phyloP scores from a whole-genome alignment of 345 rosid species.

The Salix viminalis region DNA sequence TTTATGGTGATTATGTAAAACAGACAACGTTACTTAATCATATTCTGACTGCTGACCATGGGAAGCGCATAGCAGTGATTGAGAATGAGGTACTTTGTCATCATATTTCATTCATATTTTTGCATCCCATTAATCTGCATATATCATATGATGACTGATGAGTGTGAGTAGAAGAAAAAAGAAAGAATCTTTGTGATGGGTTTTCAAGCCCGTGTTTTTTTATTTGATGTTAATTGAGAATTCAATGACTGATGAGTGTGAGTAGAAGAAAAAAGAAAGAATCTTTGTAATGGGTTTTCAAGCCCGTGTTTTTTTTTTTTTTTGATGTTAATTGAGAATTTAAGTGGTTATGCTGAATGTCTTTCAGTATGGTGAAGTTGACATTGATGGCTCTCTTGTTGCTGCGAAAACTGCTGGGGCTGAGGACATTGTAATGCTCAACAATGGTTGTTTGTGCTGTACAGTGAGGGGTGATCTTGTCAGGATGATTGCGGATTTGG shows the following conservation, averaged over 20 bases:
- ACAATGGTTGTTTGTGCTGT: slow-evolving; percentile 96
- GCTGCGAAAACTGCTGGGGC: slow-evolving; percentile 86
- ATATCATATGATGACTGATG: not conserved
- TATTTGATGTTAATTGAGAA: not conserved
- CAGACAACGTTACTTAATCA: slow-evolving; percentile 93
- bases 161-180: not conserved
- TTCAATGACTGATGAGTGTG: not conserved
- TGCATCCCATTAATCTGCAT: not conserved
- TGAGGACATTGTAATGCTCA: slow-evolving; percentile 89
- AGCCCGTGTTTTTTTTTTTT: not conserved
- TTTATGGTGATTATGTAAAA: slow-evolving; percentile 14
- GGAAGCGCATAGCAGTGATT: slow-evolving; percentile 91
- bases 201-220: not conserved
- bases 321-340: not conserved
- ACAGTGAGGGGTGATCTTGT: slow-evolving; percentile 98
- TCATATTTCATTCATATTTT: no score
- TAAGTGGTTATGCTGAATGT: not conserved
- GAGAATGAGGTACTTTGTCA: slow-evolving; percentile 71
- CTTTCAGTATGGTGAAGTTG: slow-evolving; percentile 85
- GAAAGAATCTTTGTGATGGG: not conserved
- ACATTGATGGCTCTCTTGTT: slow-evolving; percentile 90
- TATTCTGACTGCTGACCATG: slow-evolving; percentile 90
- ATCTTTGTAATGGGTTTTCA: not conserved
- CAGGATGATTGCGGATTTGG: slow-evolving; percentile 84
- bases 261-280: not conserved